Percentiles rank a stretch among this genome's conserved stretches.
phyloP scores from a whole-genome alignment of 2,329 filamentous ascomycete species.

The Aspergillus phoenicis region DNA sequence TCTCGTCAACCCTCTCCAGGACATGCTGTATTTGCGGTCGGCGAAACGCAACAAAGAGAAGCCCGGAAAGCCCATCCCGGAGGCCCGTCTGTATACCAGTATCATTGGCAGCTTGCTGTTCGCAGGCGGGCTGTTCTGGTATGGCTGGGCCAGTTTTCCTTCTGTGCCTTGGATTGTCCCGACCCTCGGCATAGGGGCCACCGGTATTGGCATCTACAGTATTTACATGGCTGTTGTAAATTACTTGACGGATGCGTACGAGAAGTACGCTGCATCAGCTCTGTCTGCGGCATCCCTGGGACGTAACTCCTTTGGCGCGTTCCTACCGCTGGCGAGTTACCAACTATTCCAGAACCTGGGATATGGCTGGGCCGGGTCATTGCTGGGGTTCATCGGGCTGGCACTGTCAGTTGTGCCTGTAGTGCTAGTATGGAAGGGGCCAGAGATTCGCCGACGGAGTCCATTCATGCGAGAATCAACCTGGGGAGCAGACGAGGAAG shows the following conservation, averaged over 20 bases:
- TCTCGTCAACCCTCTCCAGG: constrained; percentile 44
- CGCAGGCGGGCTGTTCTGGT: constrained; percentile 39
- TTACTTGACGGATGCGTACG: constrained; percentile 53
- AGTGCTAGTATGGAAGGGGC: constrained; percentile 46
- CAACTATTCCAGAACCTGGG: constrained; percentile 45
- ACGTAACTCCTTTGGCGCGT: constrained; percentile 50
- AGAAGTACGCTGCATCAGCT: constrained; percentile 51
- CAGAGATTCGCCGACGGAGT: constrained; percentile 37
- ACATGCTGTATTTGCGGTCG: constrained; percentile 31
- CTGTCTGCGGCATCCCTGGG: constrained; percentile 51
- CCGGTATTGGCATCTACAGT: constrained; percentile 46
- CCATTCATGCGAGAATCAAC: constrained; percentile 36
- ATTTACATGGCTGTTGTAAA: constrained; percentile 54
- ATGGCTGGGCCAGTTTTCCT: constrained; percentile 35
- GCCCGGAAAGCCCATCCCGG: constrained; percentile 45
- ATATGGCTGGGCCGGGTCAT: constrained; percentile 47
- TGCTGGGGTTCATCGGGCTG: constrained; percentile 48
- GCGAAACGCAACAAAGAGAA: constrained; percentile 35
- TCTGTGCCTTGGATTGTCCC: constrained; percentile 40
- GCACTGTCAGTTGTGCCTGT: constrained; percentile 45
- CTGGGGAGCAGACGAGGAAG: constrained; percentile 20
- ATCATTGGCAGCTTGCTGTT: constrained; percentile 45
- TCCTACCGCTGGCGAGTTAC: constrained; percentile 49
- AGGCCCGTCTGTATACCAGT: constrained; percentile 47
- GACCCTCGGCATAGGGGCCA: constrained; percentile 34